Conservation (phyloP, 345 rosid species). For the Garcia nutans region DNA sequence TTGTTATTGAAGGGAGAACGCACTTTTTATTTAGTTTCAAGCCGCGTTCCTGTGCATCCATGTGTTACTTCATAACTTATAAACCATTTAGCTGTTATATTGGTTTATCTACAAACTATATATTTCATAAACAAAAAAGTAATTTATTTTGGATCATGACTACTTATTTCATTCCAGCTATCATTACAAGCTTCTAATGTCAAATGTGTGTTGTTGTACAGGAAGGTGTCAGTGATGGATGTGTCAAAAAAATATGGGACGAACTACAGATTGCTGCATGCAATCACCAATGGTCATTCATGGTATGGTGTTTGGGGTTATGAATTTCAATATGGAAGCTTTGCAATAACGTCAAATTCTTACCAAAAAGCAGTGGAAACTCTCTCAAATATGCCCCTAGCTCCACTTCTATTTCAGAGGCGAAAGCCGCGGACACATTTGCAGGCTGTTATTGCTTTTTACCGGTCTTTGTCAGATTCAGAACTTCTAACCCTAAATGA, state of each 20-base stretch:
- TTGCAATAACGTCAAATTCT: conserved; percentile 51
- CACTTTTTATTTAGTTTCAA: background rate
- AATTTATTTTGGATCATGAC: too few relatives aligned
- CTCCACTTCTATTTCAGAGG: conserved; percentile 43
- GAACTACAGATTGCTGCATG: conserved; percentile 59
- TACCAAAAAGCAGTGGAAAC: conserved; percentile 45
- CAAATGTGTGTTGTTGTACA: conserved; percentile 14
- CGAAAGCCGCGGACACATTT: conserved; percentile 42
- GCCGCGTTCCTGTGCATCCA: background rate
- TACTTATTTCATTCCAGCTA: too few relatives aligned
- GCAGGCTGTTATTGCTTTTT: conserved; percentile 47
- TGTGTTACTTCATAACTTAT: background rate
- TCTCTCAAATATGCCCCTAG: conserved; percentile 45
- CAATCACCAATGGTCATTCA: conserved; percentile 50
- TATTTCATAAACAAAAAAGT: too few relatives aligned
- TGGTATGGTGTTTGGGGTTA: conserved; percentile 81
- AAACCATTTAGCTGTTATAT: background rate
- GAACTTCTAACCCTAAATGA: conserved; percentile 57
- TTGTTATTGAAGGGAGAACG: background rate
- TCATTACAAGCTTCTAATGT: background rate
- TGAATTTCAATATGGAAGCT: conserved; percentile 60
- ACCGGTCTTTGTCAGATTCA: conserved; percentile 46
- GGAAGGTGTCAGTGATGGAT: conserved; percentile 72
- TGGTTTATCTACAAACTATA: too few relatives aligned
- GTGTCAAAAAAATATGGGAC: conserved; percentile 64